Evolutionary conservation across 2,329 filamentous ascomycete species (phyloP).

Genomic region (Monosporascus sp.): DNA sequence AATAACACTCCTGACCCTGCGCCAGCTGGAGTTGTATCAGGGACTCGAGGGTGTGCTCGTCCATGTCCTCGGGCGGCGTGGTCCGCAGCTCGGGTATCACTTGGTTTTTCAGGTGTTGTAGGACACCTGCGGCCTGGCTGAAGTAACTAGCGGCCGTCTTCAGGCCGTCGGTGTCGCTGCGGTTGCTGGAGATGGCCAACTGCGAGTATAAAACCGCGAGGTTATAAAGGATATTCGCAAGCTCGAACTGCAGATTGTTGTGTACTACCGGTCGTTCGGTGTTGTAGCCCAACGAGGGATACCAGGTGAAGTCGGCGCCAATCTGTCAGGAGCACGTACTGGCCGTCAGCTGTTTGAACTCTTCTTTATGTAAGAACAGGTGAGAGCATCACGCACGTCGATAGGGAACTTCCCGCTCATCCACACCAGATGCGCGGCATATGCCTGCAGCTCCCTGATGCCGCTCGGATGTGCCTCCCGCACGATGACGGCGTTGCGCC

Average conservation of each 20-base stretch:
- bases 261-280: conserved; percentile 64
- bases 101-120: conserved; percentile 69
- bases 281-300: conserved; percentile 87
- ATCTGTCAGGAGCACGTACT: conserved; percentile 49
- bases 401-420: conserved; percentile 93
- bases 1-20: conserved; percentile 95
- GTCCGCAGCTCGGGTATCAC: conserved; percentile 79
- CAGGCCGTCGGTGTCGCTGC: conserved; percentile 73
- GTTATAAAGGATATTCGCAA: conserved; percentile 90
- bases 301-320: conserved; percentile 94
- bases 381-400: conserved; percentile 54
- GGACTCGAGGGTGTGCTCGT: conserved; percentile 77
- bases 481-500: conserved; percentile 81
- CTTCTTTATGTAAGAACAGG: conserved; percentile 1
- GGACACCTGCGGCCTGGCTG: conserved; percentile 77
- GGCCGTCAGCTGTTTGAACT: neutral
- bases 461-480: conserved; percentile 84
- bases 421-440: conserved; percentile 90
- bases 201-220: conserved; percentile 91
- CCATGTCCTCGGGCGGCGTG: conserved; percentile 92
- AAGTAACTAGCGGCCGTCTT: conserved; percentile 89
- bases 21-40: conserved; percentile 80
- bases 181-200: conserved; percentile 75
- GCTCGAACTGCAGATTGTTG: conserved; percentile 72
- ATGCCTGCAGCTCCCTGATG: conserved; percentile 80